Conservation (phyloP, 2,329 filamentous ascomycete species). For the Ophiostoma sp. region DNA sequence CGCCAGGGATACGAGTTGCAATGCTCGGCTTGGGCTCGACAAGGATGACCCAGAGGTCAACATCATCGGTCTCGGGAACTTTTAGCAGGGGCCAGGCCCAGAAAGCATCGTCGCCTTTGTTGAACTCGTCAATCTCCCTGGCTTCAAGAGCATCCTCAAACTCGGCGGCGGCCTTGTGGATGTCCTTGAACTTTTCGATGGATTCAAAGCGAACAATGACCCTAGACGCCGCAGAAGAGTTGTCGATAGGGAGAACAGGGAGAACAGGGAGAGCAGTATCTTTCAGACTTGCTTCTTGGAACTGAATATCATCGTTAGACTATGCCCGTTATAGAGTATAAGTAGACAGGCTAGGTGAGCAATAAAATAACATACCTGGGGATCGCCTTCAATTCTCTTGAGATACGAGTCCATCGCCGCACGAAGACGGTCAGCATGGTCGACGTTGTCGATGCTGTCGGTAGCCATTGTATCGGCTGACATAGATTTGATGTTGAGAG, state of each 20-base stretch:
- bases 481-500: background rate
- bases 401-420: background rate
- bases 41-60: conserved; percentile 25
- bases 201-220: conserved; percentile 23
- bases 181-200: conserved; percentile 21
- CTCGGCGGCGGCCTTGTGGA: conserved; percentile 23
- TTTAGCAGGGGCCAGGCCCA: conserved; percentile 25
- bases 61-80: conserved; percentile 15
- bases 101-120: conserved; percentile 30
- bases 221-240: background rate
- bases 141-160: conserved; percentile 24
- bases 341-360: background rate
- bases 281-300: background rate
- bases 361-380: background rate
- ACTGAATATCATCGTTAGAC: background rate
- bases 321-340: background rate
- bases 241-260: background rate
- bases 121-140: conserved; percentile 34
- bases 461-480: background rate
- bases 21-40: conserved; percentile 19
- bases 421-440: background rate
- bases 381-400: background rate
- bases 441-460: background rate
- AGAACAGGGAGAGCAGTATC: background rate
- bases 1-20: conserved; percentile 18